phyloP scores from a whole-genome alignment of 257 asterid genomes.

The Primulina eburnea region DNA sequence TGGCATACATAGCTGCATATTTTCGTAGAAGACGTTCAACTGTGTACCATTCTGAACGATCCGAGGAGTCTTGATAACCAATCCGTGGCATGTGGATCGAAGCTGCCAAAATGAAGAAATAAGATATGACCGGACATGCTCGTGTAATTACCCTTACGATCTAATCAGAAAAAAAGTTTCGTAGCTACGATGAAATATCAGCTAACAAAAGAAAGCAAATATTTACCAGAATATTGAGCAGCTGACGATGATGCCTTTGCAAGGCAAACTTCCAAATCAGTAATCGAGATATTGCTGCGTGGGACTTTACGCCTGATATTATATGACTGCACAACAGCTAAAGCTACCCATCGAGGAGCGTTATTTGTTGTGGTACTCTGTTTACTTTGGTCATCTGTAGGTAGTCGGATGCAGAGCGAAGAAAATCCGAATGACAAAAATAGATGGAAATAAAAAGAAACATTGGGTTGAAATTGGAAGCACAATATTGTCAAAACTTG shows the following conservation, averaged over 20 bases:
- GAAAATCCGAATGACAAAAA: conserved; percentile 17
- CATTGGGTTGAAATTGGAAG: conserved; percentile 14
- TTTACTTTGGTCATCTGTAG: conserved; percentile 50
- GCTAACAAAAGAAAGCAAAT: conserved; percentile 3
- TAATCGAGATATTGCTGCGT: conserved; percentile 64
- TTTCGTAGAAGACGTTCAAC: conserved; percentile 86
- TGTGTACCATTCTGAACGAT: conserved; percentile 90
- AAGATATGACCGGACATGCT: conserved; percentile 1
- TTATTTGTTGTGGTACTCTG: conserved; percentile 31
- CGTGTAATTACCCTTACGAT: background rate
- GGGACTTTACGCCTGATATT: conserved; percentile 78
- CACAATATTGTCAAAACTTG: background rate
- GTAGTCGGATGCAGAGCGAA: conserved; percentile 24
- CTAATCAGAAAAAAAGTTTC: background rate
- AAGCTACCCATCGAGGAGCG: conserved; percentile 74
- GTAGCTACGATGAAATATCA: background rate
- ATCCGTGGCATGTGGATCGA: conserved; percentile 95
- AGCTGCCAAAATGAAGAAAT: conserved; percentile 42
- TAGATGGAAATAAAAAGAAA: conserved; percentile 9
- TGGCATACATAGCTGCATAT: conserved; percentile 65
- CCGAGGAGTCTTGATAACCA: conserved; percentile 67
- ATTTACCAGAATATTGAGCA: conserved; percentile 75
- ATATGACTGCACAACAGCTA: conserved; percentile 88
- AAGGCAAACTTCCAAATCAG: conserved; percentile 73
- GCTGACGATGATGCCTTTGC: conserved; percentile 83